These are phyloP conservation scores for Penicillium macrosclerotiorum DNA, from an alignment of 495 filamentous ascomycete genomes.

Conservation along the genomic window DNA sequence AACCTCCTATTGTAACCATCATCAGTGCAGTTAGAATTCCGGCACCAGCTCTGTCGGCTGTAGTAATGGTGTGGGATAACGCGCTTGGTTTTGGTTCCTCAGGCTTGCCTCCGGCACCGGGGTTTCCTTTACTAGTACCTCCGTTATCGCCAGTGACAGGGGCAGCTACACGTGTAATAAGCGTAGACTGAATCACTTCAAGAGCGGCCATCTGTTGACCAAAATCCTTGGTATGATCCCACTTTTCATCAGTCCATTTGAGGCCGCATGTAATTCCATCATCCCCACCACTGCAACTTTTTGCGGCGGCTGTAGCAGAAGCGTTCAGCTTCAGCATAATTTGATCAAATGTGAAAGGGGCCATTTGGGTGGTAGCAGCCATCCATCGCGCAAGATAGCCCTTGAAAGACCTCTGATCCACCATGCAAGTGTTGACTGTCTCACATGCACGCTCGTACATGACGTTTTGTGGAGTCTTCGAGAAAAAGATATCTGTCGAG, in stretches of 20 bases:
- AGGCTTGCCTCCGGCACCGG: conserved; percentile 53
- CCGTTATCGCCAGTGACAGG: conserved; percentile 67
- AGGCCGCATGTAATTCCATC: conserved; percentile 59
- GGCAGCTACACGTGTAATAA: conserved; percentile 42
- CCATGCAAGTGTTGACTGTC: conserved; percentile 57
- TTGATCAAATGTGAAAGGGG: conserved; percentile 58
- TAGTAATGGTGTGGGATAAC: conserved; percentile 21
- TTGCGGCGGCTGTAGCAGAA: conserved; percentile 67
- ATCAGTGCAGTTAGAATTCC: conserved; percentile 35
- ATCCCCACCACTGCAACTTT: conserved; percentile 62
- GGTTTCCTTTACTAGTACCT: conserved; percentile 73
- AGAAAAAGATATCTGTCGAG: conserved; percentile 53
- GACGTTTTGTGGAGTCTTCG: conserved; percentile 41
- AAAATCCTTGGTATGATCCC: conserved; percentile 57
- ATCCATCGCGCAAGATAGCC: conserved; percentile 84
- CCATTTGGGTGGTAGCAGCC: conserved; percentile 65
- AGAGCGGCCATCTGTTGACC: conserved; percentile 74
- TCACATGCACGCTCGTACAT: conserved; percentile 70
- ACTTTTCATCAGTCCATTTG: conserved; percentile 55
- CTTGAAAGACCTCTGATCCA: conserved; percentile 82
- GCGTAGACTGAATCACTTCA: conserved; percentile 62
- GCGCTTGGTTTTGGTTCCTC: conserved; percentile 8
- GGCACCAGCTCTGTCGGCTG: conserved; percentile 32
- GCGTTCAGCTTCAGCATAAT: conserved; percentile 65
- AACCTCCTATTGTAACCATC: conserved; percentile 25